Evolutionary conservation across 129 eudicot genomes (phyloP), one percentile per base, ranked within the genome.

Genomic region (Centella asiatica): DNA sequence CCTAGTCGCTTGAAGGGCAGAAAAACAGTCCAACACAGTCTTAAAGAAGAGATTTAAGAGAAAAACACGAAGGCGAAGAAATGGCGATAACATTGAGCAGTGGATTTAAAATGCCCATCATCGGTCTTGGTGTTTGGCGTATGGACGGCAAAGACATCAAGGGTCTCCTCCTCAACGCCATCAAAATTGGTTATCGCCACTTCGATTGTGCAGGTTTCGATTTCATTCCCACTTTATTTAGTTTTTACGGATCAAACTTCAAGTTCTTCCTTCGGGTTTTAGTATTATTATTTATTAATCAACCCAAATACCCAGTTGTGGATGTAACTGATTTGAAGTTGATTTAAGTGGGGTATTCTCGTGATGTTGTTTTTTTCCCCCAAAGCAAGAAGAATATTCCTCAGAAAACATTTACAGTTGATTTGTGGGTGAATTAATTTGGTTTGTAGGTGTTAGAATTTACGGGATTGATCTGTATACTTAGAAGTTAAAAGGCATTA

Each of bases 71-170:
- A 62, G 28, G 32, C 4, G 1, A 44, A 26, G n/a, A 65, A 67
- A 81, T 84, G 89, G 79, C 79, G 62, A 70, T 82, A n/a, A 57
- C 70, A 28, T 72, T 89, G 2, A 85, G 78, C 82, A 85, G 70
- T 60, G 97, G 97, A n/a, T 85, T 74, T 67, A 74, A 82, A 66
- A 89, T 89, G 97, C 97, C 97, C 1, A 61, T 82, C 3, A 70
- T 85, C 12, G 97, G 97, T n/a, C 71, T 89, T 36, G 97, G 97
- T 7, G 97, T 89, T 17, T 89, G 95, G 95, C 83, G 97, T 51
- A 89, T 85, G 94, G 95, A 85, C 36, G 85, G 80, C 62, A 85
- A 89, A 75, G 86, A 85, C 45, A 69, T 89, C 61, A 82, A 78
- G 74, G 60, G 73, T 63, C 95, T 85, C 46, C 73, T 89, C 57